A percentile compares a stretch with the other conserved stretches of the same genome.
phyloP scores from a whole-genome alignment of 257 asterid species.

The Forsythia viridissima region DNA sequence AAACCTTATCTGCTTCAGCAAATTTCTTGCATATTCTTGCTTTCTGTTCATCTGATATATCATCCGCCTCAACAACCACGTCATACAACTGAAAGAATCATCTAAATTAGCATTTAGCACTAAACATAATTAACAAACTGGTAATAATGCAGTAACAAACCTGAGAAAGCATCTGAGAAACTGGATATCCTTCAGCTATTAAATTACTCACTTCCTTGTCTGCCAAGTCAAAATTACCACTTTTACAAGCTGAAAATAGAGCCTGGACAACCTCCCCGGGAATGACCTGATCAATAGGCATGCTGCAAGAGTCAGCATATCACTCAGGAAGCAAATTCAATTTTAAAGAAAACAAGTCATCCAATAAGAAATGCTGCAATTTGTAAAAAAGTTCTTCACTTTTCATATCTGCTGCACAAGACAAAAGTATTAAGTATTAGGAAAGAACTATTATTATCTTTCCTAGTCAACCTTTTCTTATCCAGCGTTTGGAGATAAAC shows the following conservation, averaged over 20 bases:
- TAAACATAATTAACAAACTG: neutral
- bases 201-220: slow-evolving; percentile 81
- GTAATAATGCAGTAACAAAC: slow-evolving; percentile 35
- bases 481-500: neutral
- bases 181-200: slow-evolving; percentile 95
- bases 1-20: slow-evolving; percentile 93
- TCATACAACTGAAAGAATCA: slow-evolving; percentile 69
- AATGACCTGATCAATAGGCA: slow-evolving; percentile 59
- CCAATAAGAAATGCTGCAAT: neutral
- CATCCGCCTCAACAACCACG: slow-evolving; percentile 61
- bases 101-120: slow-evolving; percentile 33
- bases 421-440: too few relatives aligned
- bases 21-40: slow-evolving; percentile 90
- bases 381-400: neutral
- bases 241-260: slow-evolving; percentile 71
- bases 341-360: neutral
- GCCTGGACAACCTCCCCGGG: slow-evolving; percentile 65
- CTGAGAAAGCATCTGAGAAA: slow-evolving; percentile 88
- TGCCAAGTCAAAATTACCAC: slow-evolving; percentile 80
- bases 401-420: neutral
- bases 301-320: slow-evolving; percentile 7
- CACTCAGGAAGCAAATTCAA: slow-evolving; percentile 4
- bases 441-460: too few relatives aligned
- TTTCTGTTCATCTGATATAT: slow-evolving; percentile 75
- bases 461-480: neutral